phyloP scores from a whole-genome alignment of 2,329 filamentous ascomycete genomes.

The Fusarium brachygibbosum region DNA sequence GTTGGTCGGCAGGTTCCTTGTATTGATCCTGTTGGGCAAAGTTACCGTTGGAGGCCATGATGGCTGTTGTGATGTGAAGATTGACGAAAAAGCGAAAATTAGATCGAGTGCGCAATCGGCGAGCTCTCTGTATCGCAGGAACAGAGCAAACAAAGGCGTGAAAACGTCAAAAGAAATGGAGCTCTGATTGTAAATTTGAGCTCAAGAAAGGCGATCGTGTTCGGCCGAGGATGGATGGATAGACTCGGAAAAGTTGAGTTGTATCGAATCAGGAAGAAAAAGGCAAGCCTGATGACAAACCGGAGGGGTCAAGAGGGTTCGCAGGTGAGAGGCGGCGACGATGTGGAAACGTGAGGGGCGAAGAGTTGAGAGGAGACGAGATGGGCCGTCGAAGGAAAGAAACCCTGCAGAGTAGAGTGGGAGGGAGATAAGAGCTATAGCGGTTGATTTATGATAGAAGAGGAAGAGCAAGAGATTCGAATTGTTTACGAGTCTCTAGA shows the following conservation, averaged over 20 bases:
- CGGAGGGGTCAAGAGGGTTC: slow-evolving; percentile 38
- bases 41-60: slow-evolving; percentile 71
- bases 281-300: slow-evolving; percentile 46
- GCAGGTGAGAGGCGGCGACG: slow-evolving; percentile 34
- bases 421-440: slow-evolving; percentile 24
- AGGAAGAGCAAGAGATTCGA: slow-evolving; percentile 23
- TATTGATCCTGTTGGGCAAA: slow-evolving; percentile 61
- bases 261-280: slow-evolving; percentile 34
- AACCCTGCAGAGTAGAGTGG: slow-evolving; percentile 23
- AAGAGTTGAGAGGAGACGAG: slow-evolving; percentile 33
- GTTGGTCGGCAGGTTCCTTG: slow-evolving; percentile 56
- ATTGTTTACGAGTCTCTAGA: slow-evolving; percentile 29
- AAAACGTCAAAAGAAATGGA: slow-evolving; percentile 26
- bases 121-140: slow-evolving; percentile 39
- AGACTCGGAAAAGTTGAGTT: slow-evolving; percentile 18
- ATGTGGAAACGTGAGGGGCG: slow-evolving; percentile 46
- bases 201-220: slow-evolving; percentile 35
- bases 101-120: slow-evolving; percentile 38
- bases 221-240: slow-evolving; percentile 28
- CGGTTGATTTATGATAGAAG: slow-evolving; percentile 26
- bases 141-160: slow-evolving; percentile 19
- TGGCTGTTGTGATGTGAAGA: slow-evolving; percentile 43
- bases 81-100: slow-evolving; percentile 39
- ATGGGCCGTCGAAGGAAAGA: slow-evolving; percentile 34
- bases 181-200: slow-evolving; percentile 7